Evolutionary conservation across 306 rosid genomes (phyloP).

Genomic region (Bauhinia variegata): DNA sequence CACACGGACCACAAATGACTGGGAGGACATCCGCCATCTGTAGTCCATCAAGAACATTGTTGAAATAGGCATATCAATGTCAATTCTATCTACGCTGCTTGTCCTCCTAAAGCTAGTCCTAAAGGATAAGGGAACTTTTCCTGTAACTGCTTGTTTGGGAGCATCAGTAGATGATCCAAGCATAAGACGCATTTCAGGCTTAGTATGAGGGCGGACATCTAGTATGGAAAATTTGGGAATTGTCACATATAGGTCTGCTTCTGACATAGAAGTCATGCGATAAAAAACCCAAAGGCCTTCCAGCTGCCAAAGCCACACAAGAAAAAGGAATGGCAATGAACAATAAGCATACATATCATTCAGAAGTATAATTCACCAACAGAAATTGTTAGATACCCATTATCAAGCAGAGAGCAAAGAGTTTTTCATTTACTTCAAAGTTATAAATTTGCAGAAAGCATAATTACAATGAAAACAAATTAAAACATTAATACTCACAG

Average conservation of each 20-base stretch:
- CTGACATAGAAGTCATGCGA: slow-evolving; percentile 91
- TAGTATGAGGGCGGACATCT: slow-evolving; percentile 83
- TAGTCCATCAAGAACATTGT: slow-evolving; percentile 95
- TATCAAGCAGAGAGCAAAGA: slow-evolving; percentile 1
- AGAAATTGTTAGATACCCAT: not conserved
- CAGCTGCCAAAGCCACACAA: slow-evolving; percentile 61
- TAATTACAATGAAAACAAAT: not conserved
- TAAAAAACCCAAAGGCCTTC: slow-evolving; percentile 97
- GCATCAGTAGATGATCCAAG: slow-evolving; percentile 90
- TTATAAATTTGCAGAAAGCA: not conserved
- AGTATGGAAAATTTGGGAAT: slow-evolving; percentile 84
- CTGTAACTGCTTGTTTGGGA: slow-evolving; percentile 64
- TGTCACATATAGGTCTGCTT: slow-evolving; percentile 83
- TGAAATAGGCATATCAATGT: slow-evolving; percentile 66
- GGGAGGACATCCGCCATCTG: slow-evolving; percentile 82
- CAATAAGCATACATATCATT: slow-evolving; percentile 15
- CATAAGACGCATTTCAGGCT: slow-evolving; percentile 98
- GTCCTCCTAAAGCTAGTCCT: slow-evolving; percentile 55
- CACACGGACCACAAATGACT: slow-evolving; percentile 80
- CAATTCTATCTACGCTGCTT: slow-evolving; percentile 45
- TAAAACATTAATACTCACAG: slow-evolving; percentile 62
- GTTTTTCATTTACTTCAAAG: not conserved
- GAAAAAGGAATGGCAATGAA: slow-evolving; percentile 16
- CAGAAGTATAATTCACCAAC: not conserved
- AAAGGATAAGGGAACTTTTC: slow-evolving; percentile 55